Evolutionary conservation across 768 basidiomycete species (phyloP).

Genomic region (Lactifluus subvellereus): DNA sequence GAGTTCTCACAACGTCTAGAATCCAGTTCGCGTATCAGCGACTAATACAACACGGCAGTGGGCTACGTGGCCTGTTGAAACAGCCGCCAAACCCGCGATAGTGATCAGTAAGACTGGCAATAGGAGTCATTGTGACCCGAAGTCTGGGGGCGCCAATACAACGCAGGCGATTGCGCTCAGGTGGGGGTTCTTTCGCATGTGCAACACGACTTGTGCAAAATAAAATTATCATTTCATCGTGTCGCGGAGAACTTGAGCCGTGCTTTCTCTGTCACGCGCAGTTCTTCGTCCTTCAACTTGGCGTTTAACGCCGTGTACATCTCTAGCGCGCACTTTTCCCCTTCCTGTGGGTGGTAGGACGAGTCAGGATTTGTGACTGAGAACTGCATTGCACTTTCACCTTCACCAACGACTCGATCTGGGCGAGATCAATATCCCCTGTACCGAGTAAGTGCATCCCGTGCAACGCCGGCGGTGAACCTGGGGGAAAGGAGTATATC

Average conservation of each 20-base stretch:
- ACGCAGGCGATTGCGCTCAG: neutral
- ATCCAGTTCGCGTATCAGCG: neutral
- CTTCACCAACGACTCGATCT: constrained; percentile 48
- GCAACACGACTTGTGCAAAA: neutral
- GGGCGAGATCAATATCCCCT: constrained; percentile 47
- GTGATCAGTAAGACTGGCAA: too few species aligned
- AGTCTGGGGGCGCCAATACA: neutral
- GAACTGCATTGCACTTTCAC: constrained; percentile 34
- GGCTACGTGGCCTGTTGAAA: neutral
- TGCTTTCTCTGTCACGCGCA: constrained; percentile 53
- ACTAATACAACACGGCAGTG: neutral
- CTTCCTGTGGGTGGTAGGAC: constrained; percentile 40
- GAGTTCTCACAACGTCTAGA: neutral
- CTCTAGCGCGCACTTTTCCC: constrained; percentile 57
- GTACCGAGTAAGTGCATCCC: constrained; percentile 59
- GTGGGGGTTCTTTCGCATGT: neutral
- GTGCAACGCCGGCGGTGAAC: constrained; percentile 42
- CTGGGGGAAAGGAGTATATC: constrained; percentile 52
- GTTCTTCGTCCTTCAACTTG: constrained; percentile 62
- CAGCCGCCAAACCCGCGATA: neutral
- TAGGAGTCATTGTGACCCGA: neutral
- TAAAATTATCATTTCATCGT: constrained; percentile 1
- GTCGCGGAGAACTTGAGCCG: constrained; percentile 43
- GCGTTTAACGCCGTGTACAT: constrained; percentile 51
- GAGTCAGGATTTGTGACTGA: neutral